Conservation (phyloP, 345 rosid genomes). For the Brassica incana region DNA sequence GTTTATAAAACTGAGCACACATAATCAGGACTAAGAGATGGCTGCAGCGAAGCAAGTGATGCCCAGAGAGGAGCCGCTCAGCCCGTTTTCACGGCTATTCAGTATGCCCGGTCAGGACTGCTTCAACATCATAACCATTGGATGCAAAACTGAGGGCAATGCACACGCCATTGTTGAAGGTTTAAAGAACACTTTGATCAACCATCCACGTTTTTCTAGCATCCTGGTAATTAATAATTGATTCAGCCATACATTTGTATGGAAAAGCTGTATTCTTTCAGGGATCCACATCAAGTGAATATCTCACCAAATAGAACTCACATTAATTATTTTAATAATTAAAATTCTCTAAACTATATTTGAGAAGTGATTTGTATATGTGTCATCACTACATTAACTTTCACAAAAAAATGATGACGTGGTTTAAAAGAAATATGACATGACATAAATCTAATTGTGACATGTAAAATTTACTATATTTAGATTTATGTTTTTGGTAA, state of each 20-base stretch:
- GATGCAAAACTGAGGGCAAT: slow-evolving; percentile 37
- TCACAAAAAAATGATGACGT: too few relatives aligned
- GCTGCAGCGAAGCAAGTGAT: slow-evolving; percentile 2
- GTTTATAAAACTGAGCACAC: neutral
- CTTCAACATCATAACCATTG: slow-evolving; percentile 48
- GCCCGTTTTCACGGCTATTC: slow-evolving; percentile 53
- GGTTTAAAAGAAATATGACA: too few relatives aligned
- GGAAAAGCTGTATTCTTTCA: neutral
- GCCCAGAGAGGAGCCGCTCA: slow-evolving; percentile 38
- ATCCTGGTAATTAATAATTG: slow-evolving; percentile 4
- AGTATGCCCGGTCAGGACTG: slow-evolving; percentile 47
- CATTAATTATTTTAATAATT: too few relatives aligned
- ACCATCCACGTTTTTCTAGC: slow-evolving; percentile 18
- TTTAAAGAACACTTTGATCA: slow-evolving; percentile 1
- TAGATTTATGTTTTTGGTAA: too few relatives aligned
- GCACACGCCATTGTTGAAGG: slow-evolving; percentile 2
- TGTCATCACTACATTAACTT: too few relatives aligned
- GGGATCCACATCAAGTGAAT: too few relatives aligned
- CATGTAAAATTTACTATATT: too few relatives aligned
- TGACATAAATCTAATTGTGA: too few relatives aligned
- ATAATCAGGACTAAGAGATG: neutral
- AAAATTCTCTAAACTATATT: too few relatives aligned
- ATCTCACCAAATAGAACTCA: too few relatives aligned
- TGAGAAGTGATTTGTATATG: too few relatives aligned
- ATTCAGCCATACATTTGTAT: neutral